A percentile compares a stretch with the other conserved stretches of the same genome.
phyloP scores from a whole-genome alignment of 164 flowering plant genomes.

The Buxus sempervirens region DNA sequence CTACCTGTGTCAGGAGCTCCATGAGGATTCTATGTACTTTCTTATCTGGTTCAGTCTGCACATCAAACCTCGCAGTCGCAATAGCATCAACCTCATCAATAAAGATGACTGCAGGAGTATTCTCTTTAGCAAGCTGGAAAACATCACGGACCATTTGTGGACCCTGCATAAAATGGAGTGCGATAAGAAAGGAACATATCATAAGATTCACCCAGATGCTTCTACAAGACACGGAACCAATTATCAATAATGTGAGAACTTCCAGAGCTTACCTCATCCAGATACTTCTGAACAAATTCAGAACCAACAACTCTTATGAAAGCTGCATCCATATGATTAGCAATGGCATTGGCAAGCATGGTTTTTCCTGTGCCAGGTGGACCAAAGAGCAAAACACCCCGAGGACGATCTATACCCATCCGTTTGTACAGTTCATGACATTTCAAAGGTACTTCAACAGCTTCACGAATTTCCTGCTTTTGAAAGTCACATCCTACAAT shows the following conservation, averaged over 20 bases:
- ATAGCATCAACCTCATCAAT: slow-evolving; percentile 99
- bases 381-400: slow-evolving; percentile 92
- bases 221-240: background rate
- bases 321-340: slow-evolving; percentile 87
- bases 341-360: slow-evolving; percentile 99
- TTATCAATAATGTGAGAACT: background rate
- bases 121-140: slow-evolving; percentile 93
- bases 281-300: slow-evolving; percentile 94
- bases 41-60: slow-evolving; percentile 97
- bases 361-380: too few relatives aligned
- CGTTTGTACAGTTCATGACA: slow-evolving; percentile 94
- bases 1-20: slow-evolving; percentile 93
- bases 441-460: slow-evolving; percentile 90
- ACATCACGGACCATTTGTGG: slow-evolving; percentile 99
- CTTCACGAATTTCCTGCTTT: slow-evolving; percentile 97
- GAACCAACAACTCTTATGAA: too few relatives aligned
- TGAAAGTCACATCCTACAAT: slow-evolving; percentile 99
- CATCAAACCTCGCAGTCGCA: slow-evolving; percentile 98
- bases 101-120: slow-evolving; percentile 95
- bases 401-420: slow-evolving; percentile 96
- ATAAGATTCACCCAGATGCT: too few relatives aligned
- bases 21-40: slow-evolving; percentile 96
- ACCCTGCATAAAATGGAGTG: slow-evolving; percentile 47
- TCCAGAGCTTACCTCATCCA: slow-evolving; percentile 73
- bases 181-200: background rate